These are phyloP conservation scores for Zychaea mexicana DNA, from an alignment of 371 early-diverging fungal species.

Conservation along the genomic window DNA sequence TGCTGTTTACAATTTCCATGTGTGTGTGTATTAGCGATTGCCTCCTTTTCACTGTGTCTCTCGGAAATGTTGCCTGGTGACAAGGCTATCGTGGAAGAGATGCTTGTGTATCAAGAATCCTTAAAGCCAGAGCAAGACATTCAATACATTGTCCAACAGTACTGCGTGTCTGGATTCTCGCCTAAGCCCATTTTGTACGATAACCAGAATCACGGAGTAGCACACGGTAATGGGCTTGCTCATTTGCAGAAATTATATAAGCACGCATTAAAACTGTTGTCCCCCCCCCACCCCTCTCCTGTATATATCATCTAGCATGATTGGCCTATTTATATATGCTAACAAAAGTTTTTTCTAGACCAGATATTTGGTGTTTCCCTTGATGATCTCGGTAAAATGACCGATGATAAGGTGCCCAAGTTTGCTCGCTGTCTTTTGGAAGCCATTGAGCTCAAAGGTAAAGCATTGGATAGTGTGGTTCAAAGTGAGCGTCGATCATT, in stretches of 20 bases:
- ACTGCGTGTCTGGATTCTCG: conserved; percentile 70
- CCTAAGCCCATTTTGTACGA: conserved; percentile 74
- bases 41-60: conserved; percentile 61
- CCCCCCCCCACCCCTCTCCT: too few species aligned
- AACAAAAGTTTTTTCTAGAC: neutral
- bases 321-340: neutral
- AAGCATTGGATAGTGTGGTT: neutral
- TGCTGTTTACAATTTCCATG: neutral
- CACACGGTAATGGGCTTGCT: conserved; percentile 66
- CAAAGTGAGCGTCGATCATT: too few species aligned
- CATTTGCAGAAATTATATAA: too few species aligned
- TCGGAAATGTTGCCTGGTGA: conserved; percentile 58
- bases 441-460: conserved; percentile 32
- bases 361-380: conserved; percentile 63
- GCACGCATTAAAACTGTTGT: too few species aligned
- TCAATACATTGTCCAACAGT: conserved; percentile 75
- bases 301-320: neutral
- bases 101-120: conserved; percentile 73
- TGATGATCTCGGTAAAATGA: conserved; percentile 63
- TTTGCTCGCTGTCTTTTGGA: conserved; percentile 49
- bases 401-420: conserved; percentile 59
- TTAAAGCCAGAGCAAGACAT: conserved; percentile 76
- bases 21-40: conserved; percentile 56
- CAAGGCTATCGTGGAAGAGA: conserved; percentile 63
- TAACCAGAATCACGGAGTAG: conserved; percentile 65